Base-by-base conservation (phyloP, 2,329 filamentous ascomycete genomes). In the Emmonsia crescens region DNA sequence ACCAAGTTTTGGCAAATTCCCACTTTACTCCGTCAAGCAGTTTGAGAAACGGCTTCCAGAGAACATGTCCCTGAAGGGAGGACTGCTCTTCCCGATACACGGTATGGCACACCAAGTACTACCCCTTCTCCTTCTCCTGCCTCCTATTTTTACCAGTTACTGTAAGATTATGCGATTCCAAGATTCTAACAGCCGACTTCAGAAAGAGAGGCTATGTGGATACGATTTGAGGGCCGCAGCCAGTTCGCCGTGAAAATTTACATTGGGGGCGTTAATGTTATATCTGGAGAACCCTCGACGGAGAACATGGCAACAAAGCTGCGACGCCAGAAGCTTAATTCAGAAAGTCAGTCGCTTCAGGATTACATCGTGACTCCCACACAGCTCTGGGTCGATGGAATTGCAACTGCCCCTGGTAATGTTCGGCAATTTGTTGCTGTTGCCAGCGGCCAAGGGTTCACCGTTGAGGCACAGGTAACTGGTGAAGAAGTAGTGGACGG, bases 351-450 rank as follows among this genome's bases (percentile, higher is more conserved):
- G 33, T 64, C 63, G 52, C 60, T 73, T 0, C 78, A 80, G 62
- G 78, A 80, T 64, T 80, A 80, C 63, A 49, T 80, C 2, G 72
- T 79, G 12, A 68, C 75, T 3, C 75, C 74, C 1, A 38, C 60
- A 0, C 78, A 79, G 61, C 59, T 61, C 2, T 78, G 74, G 76
- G 67, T 81, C 0, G 76, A 80, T 66, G 78, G 77, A 0, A 73
- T 79, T 38, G 72, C 72, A 0, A 67, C 63, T 1, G 57, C 54
- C 0, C 63, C 73, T 33, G 73, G 73, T 1, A 66, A 67, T 0
- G 76, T 81, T 4, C 72, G 76, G 10, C 79, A 82, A 62, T 82
- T 82, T 62, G 76, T 81, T 2, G 78, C 79, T 1, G 78, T 78
- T 73, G 75, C 77, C 0, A 64, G 75, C 31, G 75, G 74, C 0